A percentile compares a stretch with the other conserved stretches of the same genome.
Conservation (phyloP, 768 basidiomycete species). For the Hygrophorus pudorinus region DNA sequence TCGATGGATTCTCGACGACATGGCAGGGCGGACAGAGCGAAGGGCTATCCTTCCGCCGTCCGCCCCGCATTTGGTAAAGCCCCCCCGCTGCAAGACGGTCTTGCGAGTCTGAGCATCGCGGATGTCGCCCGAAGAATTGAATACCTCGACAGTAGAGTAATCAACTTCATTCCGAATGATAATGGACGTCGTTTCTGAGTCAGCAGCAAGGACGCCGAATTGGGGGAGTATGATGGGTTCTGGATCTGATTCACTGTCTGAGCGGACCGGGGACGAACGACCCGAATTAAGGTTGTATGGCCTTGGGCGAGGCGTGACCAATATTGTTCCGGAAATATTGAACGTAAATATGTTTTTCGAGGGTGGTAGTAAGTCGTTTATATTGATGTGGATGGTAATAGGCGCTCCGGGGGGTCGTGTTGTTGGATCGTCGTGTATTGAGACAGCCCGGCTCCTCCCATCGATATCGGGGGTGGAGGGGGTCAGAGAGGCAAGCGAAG, state of each 20-base stretch:
- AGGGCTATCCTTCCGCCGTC: slow-evolving; percentile 51
- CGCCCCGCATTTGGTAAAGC: slow-evolving; percentile 49
- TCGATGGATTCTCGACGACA: not conserved
- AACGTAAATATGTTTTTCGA: slow-evolving; percentile 58
- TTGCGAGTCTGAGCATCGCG: slow-evolving; percentile 53
- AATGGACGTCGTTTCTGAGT: slow-evolving; percentile 48
- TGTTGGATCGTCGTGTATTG: slow-evolving; percentile 5
- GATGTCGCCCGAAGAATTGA: slow-evolving; percentile 45
- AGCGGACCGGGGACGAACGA: slow-evolving; percentile 11
- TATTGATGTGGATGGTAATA: slow-evolving; percentile 69
- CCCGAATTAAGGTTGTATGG: slow-evolving; percentile 18
- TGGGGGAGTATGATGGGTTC: slow-evolving; percentile 47
- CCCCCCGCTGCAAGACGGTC: slow-evolving; percentile 52
- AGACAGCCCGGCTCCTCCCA: slow-evolving; percentile 9
- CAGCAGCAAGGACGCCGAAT: slow-evolving; percentile 60
- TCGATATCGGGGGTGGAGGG: slow-evolving; percentile 23
- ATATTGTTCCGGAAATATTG: slow-evolving; percentile 52
- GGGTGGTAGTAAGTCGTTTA: slow-evolving; percentile 64
- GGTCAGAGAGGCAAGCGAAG: slow-evolving; percentile 40
- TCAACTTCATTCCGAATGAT: slow-evolving; percentile 53
- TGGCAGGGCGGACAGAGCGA: slow-evolving; percentile 21
- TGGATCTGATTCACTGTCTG: slow-evolving; percentile 13
- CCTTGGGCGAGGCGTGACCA: slow-evolving; percentile 39
- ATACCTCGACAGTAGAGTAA: slow-evolving; percentile 45
- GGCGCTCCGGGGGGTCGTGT: slow-evolving; percentile 43